Base-by-base conservation (phyloP, 2,329 filamentous ascomycete genomes). In the Arthroderma sp. region DNA sequence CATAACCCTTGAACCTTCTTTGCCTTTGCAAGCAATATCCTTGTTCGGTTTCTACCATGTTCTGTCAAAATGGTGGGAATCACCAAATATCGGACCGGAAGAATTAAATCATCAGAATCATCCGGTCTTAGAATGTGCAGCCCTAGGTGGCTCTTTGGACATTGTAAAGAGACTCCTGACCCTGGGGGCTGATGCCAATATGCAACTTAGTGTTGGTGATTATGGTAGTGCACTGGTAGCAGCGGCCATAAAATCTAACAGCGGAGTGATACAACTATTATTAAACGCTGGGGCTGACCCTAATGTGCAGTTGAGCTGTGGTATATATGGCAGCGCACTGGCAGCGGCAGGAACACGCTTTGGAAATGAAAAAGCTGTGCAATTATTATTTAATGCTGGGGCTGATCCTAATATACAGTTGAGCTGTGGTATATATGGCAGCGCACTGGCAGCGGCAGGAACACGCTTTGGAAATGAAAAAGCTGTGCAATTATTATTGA, bases 401-500 rank as follows among this genome's bases (percentile, higher is more conserved):
- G 50, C 45, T 36, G 43, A 51, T 32, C 11, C 29, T 5, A 42
- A 42, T 34, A 38, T 38, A 3, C 9, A 38, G 15, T n/a, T 8
- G 9, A 8, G 8, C 8, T n/a, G 15, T 27, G 22, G 10, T 27
- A 2, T 3, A 38, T 38, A n/a, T 38, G 36, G 36, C 22, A 38
- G 15, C 22, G 36, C 36, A 8, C 36, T 38, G 8, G 15, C 15
- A 10, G 9, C 36, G 2, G 36, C 36, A 10, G 36, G 2, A 8
- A 2, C 10, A n/a, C n/a, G 38, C 10, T 2, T 8, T n/a, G 15
- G 15, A 8, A 38, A 38, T 15, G 8, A 31, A 15, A 27, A 50
- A 28, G 45, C 45, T 15, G 38, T 46, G 4, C 5, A 49, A 36
- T 2, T 49, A 10, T 40, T 55, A 10, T 37, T 54, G n/a, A 37